Base-by-base conservation (phyloP, 192 early-diverging fungal genomes). In the Chytriomyces sp. region DNA sequence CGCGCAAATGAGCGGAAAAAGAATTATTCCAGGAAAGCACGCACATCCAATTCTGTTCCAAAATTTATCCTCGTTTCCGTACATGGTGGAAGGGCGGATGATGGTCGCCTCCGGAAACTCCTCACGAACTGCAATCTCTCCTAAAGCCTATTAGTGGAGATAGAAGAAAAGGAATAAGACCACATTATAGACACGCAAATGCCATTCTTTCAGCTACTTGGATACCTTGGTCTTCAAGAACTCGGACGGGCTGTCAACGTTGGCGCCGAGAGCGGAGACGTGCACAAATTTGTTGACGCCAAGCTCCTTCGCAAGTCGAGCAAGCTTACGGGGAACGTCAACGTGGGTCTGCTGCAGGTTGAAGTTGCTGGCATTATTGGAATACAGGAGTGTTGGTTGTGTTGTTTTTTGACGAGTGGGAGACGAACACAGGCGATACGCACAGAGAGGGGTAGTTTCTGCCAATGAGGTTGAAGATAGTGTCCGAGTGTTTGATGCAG, bases 381-480 rank as follows among this genome's bases (percentile, higher is more conserved):
- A 75, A 30, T 10, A 22, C 39, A 34, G 17, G 70, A 54, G 7
- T 31, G 32, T 36, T 31, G 52, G 34, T 41, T 30, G 36, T 3
- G 12, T 68, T 36, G 49, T 77, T 25, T n/a, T 17, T 36, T 1
- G 25, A 74, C 37, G 36, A 70, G 38, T n/a, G 17, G 53, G 34
- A 7, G 26, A 65, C 26, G 32, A 49, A 49, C 17, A 49, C 44
- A 14, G 30, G 17, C 14, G 33, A 44, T 41, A 12, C 58, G 30
- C 62, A 88, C 92, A 93, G 94, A 62, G 97, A 96, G 60, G 89
- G 88, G 67, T 90, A 96, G 83, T 94, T 92, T 74, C 91, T 88
- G 12, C 94, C 97, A 61, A 99, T 90, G 58, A 95, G 86, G 77
- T 99, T 99, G 79, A 94, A 93, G 65, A 99, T 95, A 49, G 93